Base-by-base conservation (phyloP, 352 stramenopile species). In the Globisporangium paroecandrum region DNA sequence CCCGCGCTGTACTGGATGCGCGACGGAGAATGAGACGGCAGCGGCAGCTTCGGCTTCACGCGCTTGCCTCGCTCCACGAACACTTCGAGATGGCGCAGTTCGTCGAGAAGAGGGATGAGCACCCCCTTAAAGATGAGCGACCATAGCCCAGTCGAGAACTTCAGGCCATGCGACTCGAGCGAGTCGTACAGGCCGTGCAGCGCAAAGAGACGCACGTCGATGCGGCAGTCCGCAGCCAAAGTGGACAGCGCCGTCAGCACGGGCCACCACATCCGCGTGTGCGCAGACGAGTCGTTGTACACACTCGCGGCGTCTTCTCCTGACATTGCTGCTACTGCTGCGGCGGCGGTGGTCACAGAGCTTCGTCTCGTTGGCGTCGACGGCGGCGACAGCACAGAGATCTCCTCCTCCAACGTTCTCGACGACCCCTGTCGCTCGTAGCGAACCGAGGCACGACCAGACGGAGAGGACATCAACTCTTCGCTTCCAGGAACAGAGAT, bases 191-290 rank as follows among this genome's bases (percentile, higher is more conserved):
- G 79, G 1, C 78, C 81, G 29, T 91, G 68, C 3, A 97, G 65
- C 6, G 89, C 89, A 20, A 78, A 74, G 3, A 91, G 70, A 18
- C 91, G 88, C 43, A 99, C 83, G n/a, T 96, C 81, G 15, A 96
- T 72, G 29, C 97, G 92, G 12, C 79, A 75, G 66, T 99, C 96
- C 1, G 88, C 89, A 64, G 98, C 91, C 15, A 97, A 81, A 34
- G 91, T 94, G 0, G 93, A 97, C n/a, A 99, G 76, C 27, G 97
- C 98, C 6, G 98, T 96, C 56, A 99, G 76, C 54, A 99, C 90
- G 0, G 97, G 97, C 97, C 97, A 99, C 87, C 83, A 93, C 70
- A 92, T 83, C 24, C 85, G 77, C 15, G 80, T 94, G 71, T 93
- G 87, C 2, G 75, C 71, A 12, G 81, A 72, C 0, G 80, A 89